Base-by-base conservation (phyloP, 176 grass and related monocot species). In the Pontederia crassipes region DNA sequence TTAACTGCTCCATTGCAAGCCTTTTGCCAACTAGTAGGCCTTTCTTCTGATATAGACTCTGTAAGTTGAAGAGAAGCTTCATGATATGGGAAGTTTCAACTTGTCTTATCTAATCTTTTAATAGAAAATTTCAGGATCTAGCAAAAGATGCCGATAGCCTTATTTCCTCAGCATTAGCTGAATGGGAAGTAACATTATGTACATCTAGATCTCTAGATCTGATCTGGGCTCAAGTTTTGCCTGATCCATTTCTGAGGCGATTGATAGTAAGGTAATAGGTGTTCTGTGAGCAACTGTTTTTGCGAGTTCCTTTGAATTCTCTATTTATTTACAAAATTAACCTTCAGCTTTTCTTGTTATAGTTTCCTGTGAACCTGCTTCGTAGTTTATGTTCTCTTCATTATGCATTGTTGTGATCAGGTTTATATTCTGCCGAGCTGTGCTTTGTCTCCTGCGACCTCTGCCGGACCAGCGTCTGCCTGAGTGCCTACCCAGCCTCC, bases 361-460 rank as follows among this genome's bases (percentile, higher is more conserved):
- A 27, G 20, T 58, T 0, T 28, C 11, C 56, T 58, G 26, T 28
- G 20, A 51, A 10, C 18, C 8, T 50, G 62, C 48, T 27, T 54
- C 18, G 58, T 50, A 59, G 10, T 57, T 70, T 3, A n/a, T 14
- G 32, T 59, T 35, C 47, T 40, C 46, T 51, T 68, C 2, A 18
- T 58, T 16, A 47, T 70, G 12, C 16, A 76, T 73, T 29, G 67
- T 4, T 54, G 35, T 68, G 10, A 66, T 26, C 83, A 98, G 94
- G 82, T 98, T 98, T 89, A 93, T 98, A 83, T 98, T 98, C 72
- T 98, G 94, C 53, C 85, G 88, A 68, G 68, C 81, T 56, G 94
- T 86, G 27, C 75, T 98, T 12, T 85, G 58, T 81, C 73, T 80
- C 72, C 93, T 89, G 52, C 71, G 72, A 49, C 66, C 58, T 47